These are phyloP conservation scores for Pythium sp. DNA, from an alignment of 352 stramenopile species.

Conservation along the genomic window DNA sequence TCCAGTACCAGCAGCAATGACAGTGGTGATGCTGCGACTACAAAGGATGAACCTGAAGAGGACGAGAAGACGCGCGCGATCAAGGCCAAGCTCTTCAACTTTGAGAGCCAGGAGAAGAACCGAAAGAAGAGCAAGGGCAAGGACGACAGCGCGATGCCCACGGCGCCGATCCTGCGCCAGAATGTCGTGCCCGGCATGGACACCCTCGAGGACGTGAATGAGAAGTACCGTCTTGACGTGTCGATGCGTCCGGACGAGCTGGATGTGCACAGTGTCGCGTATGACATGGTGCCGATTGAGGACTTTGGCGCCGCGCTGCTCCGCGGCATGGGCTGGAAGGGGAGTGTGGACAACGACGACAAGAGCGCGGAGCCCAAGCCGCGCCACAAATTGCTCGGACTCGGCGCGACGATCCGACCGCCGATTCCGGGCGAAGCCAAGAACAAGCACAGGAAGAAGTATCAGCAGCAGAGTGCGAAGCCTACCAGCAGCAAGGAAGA, in stretches of 20 bases:
- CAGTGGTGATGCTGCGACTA: background rate
- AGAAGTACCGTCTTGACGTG: constrained; percentile 86
- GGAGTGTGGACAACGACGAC: constrained; percentile 49
- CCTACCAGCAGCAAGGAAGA: background rate
- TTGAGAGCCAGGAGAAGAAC: constrained; percentile 24
- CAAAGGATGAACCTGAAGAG: background rate
- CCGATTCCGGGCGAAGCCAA: constrained; percentile 39
- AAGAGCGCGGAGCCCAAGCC: constrained; percentile 54
- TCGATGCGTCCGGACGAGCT: constrained; percentile 73
- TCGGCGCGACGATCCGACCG: constrained; percentile 87
- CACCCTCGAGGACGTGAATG: constrained; percentile 61
- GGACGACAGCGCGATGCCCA: background rate
- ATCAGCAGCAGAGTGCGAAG: constrained; percentile 5
- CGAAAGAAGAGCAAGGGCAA: constrained; percentile 17
- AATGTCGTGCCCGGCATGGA: constrained; percentile 73
- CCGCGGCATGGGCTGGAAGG: constrained; percentile 97
- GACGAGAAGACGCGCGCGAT: constrained; percentile 20
- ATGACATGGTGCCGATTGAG: constrained; percentile 88
- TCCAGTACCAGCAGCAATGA: background rate
- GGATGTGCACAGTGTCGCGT: constrained; percentile 82
- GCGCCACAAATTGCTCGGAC: constrained; percentile 89
- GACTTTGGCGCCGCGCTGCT: constrained; percentile 96
- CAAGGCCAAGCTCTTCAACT: constrained; percentile 41
- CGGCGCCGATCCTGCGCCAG: constrained; percentile 64
- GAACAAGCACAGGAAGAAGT: constrained; percentile 36